Evolutionary conservation across 805 yeast species (phyloP).

Genomic region (Saccharomycopsis synnaedendra): DNA sequence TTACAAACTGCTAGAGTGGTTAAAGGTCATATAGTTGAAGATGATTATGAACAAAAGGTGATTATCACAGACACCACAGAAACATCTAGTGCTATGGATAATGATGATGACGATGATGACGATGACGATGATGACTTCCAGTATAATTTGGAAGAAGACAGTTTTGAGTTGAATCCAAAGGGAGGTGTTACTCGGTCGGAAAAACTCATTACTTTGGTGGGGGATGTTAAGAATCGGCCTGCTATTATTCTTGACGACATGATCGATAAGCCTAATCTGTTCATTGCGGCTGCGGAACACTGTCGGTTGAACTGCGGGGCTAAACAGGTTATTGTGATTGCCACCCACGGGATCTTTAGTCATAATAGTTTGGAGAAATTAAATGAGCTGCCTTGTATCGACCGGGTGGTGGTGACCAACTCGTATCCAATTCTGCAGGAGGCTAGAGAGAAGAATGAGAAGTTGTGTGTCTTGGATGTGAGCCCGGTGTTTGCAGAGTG

Average conservation of each 20-base stretch:
- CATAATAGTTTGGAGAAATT: constrained; percentile 76
- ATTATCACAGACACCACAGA: not conserved
- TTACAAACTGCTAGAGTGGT: constrained; percentile 94
- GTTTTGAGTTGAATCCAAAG: constrained; percentile 19
- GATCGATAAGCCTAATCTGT: constrained; percentile 91
- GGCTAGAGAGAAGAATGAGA: constrained; percentile 43
- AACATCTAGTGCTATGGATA: constrained; percentile 26
- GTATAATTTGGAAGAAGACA: constrained; percentile 23
- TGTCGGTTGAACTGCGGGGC: constrained; percentile 95
- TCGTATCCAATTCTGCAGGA: constrained; percentile 81
- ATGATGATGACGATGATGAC: constrained; percentile 42
- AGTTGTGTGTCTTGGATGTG: constrained; percentile 81
- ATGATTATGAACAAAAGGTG: constrained; percentile 65
- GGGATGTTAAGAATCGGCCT: constrained; percentile 84
- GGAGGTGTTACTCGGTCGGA: constrained; percentile 37
- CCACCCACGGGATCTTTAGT: constrained; percentile 92
- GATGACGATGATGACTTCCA: constrained; percentile 31
- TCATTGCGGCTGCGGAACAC: constrained; percentile 97
- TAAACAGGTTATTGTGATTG: constrained; percentile 75
- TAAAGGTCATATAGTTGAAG: constrained; percentile 94
- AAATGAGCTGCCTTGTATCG: constrained; percentile 70
- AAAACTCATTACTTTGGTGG: constrained; percentile 89
- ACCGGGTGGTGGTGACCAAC: constrained; percentile 89
- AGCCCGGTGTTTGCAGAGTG: constrained; percentile 96
- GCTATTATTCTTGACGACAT: constrained; percentile 94